Percentiles rank a stretch among this genome's conserved stretches.
Evolutionary conservation across 2,329 filamentous ascomycete genomes (phyloP).

Genomic region (Sphaerulina populicola): DNA sequence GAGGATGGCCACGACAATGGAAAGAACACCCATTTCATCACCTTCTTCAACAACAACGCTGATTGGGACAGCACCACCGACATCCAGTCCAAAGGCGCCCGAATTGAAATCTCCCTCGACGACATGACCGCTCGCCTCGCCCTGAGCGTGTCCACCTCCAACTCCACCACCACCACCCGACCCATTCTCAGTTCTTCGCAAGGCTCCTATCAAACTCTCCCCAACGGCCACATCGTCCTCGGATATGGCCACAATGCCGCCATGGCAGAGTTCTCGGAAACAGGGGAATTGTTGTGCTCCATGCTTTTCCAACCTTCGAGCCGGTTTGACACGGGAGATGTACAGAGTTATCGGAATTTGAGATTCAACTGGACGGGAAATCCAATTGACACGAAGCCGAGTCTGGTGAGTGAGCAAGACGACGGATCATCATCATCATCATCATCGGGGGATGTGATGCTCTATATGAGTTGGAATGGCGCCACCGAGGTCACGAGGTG

Average conservation of each 20-base stretch:
- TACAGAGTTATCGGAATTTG: conserved; percentile 45
- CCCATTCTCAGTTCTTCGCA: conserved; percentile 42
- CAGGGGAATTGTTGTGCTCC: conserved; percentile 48
- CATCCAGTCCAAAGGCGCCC: conserved; percentile 17
- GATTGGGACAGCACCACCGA: conserved; percentile 25
- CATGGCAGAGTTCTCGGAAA: conserved; percentile 36
- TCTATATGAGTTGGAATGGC: conserved; percentile 46
- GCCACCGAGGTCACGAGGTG: conserved; percentile 40
- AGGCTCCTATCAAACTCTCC: conserved; percentile 46
- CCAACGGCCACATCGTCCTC: conserved; percentile 47
- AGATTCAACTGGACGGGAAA: conserved; percentile 44
- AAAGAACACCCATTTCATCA: conserved; percentile 10
- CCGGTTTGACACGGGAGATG: conserved; percentile 33
- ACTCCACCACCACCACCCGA: conserved; percentile 20
- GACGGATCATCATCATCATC: too few relatives aligned
- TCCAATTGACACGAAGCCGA: conserved; percentile 22
- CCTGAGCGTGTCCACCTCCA: too few relatives aligned
- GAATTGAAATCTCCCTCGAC: conserved; percentile 23
- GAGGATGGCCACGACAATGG: conserved; percentile 29
- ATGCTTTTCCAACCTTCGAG: conserved; percentile 43
- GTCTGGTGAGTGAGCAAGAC: conserved; percentile 7
- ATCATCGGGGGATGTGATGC: conserved; percentile 20
- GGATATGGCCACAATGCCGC: conserved; percentile 45
- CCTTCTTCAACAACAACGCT: conserved; percentile 26
- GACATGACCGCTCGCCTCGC: conserved; percentile 27